Conservation (phyloP, 805 yeast species). For the Hanseniaspora hatyaiensis region DNA sequence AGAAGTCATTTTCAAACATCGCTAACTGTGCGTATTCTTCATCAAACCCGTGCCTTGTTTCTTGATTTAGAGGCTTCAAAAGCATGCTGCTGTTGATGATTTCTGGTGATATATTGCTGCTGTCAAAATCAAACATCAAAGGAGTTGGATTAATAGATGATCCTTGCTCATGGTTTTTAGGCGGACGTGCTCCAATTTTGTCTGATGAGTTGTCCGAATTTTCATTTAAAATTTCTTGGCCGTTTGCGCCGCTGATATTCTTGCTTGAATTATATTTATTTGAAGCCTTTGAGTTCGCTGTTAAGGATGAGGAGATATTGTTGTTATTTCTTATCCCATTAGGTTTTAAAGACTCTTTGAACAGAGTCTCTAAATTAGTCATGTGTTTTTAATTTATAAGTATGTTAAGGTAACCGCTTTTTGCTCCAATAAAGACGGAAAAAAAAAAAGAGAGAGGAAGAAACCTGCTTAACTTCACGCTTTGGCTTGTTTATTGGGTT, state of each 20-base stretch:
- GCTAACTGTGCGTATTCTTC: slow-evolving; percentile 41
- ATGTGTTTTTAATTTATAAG: background rate
- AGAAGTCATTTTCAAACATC: slow-evolving; percentile 53
- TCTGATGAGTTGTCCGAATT: background rate
- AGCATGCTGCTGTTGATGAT: slow-evolving; percentile 21
- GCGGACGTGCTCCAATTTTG: too few species aligned
- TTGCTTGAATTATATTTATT: too few species aligned
- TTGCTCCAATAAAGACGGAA: background rate
- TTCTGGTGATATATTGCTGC: background rate
- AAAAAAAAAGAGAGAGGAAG: too few species aligned
- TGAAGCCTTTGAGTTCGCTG: too few species aligned
- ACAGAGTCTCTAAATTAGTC: slow-evolving; percentile 9
- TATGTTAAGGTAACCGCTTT: background rate
- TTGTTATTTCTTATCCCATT: slow-evolving; percentile 9
- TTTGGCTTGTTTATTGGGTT: background rate
- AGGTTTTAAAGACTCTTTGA: slow-evolving; percentile 13
- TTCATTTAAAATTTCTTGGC: too few species aligned
- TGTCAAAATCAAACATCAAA: background rate
- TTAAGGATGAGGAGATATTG: background rate
- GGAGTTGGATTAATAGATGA: background rate
- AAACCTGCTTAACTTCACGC: too few species aligned
- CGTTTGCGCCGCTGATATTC: too few species aligned
- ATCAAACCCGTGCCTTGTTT: slow-evolving; percentile 60
- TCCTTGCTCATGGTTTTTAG: background rate
- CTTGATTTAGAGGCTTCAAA: slow-evolving; percentile 40